Conservation (phyloP, 2,329 filamentous ascomycete genomes). For the Stagonosporopsis rhizophila region DNA sequence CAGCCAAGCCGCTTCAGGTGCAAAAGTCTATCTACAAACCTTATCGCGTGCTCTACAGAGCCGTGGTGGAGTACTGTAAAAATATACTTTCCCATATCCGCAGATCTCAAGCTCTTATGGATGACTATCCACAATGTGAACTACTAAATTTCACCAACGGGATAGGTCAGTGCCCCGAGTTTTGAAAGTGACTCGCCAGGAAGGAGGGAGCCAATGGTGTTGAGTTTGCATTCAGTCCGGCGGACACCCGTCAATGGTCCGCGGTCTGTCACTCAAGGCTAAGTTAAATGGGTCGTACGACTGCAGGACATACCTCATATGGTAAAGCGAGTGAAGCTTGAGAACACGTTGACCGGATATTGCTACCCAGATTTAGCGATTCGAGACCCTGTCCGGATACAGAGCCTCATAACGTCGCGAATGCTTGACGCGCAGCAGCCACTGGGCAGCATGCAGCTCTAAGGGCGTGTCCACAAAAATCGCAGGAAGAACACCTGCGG, state of each 20-base stretch:
- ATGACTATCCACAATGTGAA: neutral
- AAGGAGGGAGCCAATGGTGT: neutral
- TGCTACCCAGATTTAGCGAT: neutral
- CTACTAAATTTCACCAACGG: neutral
- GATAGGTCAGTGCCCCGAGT: neutral
- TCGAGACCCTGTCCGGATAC: neutral
- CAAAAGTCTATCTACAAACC: conserved; percentile 11
- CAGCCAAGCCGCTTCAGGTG: conserved; percentile 7
- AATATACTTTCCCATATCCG: neutral
- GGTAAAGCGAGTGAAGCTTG: neutral
- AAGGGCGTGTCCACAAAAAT: neutral
- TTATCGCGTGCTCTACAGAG: conserved; percentile 9
- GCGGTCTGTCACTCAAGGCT: neutral
- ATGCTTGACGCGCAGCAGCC: neutral
- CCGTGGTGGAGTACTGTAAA: conserved; percentile 4
- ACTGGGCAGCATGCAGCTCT: neutral
- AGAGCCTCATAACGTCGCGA: neutral
- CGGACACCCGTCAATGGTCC: neutral
- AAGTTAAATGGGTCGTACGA: neutral
- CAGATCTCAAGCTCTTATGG: neutral
- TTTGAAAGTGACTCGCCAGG: neutral
- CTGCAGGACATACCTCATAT: neutral
- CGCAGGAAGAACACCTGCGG: neutral
- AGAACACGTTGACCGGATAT: neutral
- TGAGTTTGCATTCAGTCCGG: neutral